These are phyloP conservation scores for Thalassiosira livingstoniorum DNA, from an alignment of 352 stramenopile genomes.

Conservation along the genomic window DNA sequence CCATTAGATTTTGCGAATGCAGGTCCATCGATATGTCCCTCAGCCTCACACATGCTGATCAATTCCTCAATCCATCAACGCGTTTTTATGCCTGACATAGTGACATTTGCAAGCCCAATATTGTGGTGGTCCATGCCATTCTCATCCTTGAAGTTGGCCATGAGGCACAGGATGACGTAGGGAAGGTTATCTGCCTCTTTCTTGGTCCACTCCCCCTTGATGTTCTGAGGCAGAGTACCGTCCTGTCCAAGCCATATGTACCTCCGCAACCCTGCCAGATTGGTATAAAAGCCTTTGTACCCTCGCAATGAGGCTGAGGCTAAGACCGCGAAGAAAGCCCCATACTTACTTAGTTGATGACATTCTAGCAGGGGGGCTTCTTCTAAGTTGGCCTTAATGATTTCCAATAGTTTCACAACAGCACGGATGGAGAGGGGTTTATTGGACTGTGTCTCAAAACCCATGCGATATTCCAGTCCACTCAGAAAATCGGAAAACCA, in stretches of 20 bases:
- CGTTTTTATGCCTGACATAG: slow-evolving; percentile 24
- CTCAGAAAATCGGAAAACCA: slow-evolving; percentile 44
- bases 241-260: background rate
- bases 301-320: slow-evolving; percentile 38
- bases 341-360: slow-evolving; percentile 28
- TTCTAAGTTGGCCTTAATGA: slow-evolving; percentile 27
- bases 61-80: slow-evolving; percentile 48
- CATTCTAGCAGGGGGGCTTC: background rate
- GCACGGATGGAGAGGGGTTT: slow-evolving; percentile 31
- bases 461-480: slow-evolving; percentile 56
- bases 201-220: slow-evolving; percentile 9
- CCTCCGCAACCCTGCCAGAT: slow-evolving; percentile 23
- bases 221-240: slow-evolving; percentile 23
- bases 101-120: slow-evolving; percentile 25
- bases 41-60: slow-evolving; percentile 9
- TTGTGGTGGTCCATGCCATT: slow-evolving; percentile 20
- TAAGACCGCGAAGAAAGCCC: slow-evolving; percentile 28
- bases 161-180: slow-evolving; percentile 9
- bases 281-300: slow-evolving; percentile 36
- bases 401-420: slow-evolving; percentile 25
- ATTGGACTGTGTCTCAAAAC: slow-evolving; percentile 37
- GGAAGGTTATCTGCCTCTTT: slow-evolving; percentile 7
- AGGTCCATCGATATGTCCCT: slow-evolving; percentile 10
- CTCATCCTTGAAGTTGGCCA: slow-evolving; percentile 51
- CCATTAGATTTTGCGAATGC: slow-evolving; percentile 35